Percentiles rank a stretch among this genome's conserved stretches.
Conservation (phyloP, 192 early-diverging fungal species). For the Linnemannia schmuckeri region DNA sequence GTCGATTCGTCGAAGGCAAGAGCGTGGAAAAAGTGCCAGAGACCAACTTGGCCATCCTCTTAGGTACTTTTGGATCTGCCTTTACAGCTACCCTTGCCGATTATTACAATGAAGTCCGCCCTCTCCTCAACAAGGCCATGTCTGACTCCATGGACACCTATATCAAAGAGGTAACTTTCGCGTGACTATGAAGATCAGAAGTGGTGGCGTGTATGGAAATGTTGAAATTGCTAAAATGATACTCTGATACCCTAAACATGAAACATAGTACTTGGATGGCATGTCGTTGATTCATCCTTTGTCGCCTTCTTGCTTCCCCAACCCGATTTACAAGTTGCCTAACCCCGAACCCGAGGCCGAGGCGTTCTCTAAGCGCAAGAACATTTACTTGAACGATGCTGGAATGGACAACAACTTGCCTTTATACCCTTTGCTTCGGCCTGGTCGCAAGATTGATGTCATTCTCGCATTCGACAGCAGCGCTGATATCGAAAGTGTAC, state of each 20-base stretch:
- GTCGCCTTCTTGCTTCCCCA: conserved; percentile 76
- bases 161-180: conserved; percentile 42
- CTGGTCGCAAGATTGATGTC: conserved; percentile 77
- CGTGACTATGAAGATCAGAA: no score
- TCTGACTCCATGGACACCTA: conserved; percentile 55
- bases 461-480: conserved; percentile 81
- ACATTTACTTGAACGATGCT: conserved; percentile 78
- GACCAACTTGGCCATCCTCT: conserved; percentile 71
- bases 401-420: conserved; percentile 88
- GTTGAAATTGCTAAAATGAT: neutral
- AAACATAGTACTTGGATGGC: conserved; percentile 62
- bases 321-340: conserved; percentile 71
- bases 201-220: neutral
- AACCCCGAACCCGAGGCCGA: conserved; percentile 49
- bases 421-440: conserved; percentile 76
- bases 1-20: conserved; percentile 75
- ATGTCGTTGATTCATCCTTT: conserved; percentile 71
- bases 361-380: conserved; percentile 35
- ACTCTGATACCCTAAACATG: neutral
- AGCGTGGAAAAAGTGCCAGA: conserved; percentile 75
- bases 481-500: conserved; percentile 76
- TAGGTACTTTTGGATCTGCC: conserved; percentile 70
- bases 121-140: conserved; percentile 51
- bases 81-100: conserved; percentile 66
- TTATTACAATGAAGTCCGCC: conserved; percentile 63